Evolutionary conservation across 1,284 basidiomycete species (phyloP), one percentile per base, ranked within the genome.

Genomic region (Rhodotorula sp.): DNA sequence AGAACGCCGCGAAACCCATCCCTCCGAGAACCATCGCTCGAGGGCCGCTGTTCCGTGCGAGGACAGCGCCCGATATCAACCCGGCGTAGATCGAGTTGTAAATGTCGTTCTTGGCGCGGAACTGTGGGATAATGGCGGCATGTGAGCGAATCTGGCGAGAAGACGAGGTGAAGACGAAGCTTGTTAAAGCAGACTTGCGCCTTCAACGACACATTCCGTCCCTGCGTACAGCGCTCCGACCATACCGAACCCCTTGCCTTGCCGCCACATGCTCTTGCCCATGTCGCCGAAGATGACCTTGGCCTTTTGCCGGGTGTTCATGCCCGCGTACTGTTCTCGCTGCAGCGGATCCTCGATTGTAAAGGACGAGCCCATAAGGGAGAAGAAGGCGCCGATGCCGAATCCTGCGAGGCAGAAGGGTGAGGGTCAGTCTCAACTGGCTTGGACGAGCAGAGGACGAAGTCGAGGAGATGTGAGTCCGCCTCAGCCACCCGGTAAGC

Each of bases 201-300:
- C 91, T 83, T 99, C 95, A 68, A 98, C 90, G 71, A 92, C 88
- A 78, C 95, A 99, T 82, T 99, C 96, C 22, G 92, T 88, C 40
- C 94, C 94, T 24, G 92, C 89, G 80, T 93, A 99, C 59, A 99
- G 78, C 9, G 91, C 91, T 24, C 94, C 95, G 58, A 99, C 92
- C 82, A 95, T 96, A 1, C 89, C 94, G 78, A 98, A 98, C 0
- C 93, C 91, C 79, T 89, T 93, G 20, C 95, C 95, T 63, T 85
- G 90, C 44, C 85, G 84, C 86, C 87, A 94, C 93, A 98, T 96
- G 56, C 88, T 89, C 74, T 86, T 87, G 0, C 94, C 95, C 88
- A 97, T 98, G 75, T 98, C 94, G 78, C 88, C 91, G 81, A 98
- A 91, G 52, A 96, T 88, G 75, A 89, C 88, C 57, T 86, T 85